These are phyloP conservation scores for Elsinoe ampelina DNA, from an alignment of 2,329 filamentous ascomycete genomes.

Conservation along the genomic window DNA sequence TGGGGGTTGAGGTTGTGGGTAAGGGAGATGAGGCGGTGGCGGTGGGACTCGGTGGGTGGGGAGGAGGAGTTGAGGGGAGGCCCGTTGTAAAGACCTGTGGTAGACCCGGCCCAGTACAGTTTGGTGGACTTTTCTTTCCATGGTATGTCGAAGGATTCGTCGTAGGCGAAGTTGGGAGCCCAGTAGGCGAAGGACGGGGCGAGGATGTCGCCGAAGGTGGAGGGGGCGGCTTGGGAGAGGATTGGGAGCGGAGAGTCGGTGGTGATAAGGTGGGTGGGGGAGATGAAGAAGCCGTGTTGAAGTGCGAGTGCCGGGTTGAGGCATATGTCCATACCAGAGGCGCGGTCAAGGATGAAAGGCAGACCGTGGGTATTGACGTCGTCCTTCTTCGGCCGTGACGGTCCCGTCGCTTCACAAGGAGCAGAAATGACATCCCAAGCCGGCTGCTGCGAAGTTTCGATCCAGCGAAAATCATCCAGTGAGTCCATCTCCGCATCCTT, in stretches of 20 bases:
- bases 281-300: constrained; percentile 39
- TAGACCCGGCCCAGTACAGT: constrained; percentile 51
- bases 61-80: constrained; percentile 17
- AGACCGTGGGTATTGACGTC: constrained; percentile 4
- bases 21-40: constrained; percentile 42
- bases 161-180: constrained; percentile 34
- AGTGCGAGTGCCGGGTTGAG: constrained; percentile 35
- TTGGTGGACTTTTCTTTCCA: constrained; percentile 44
- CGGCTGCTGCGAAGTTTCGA: background rate
- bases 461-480: background rate
- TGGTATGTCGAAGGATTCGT: constrained; percentile 31
- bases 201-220: constrained; percentile 41
- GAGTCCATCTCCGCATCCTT: background rate
- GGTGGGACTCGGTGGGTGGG: constrained; percentile 30
- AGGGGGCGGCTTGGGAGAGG: constrained; percentile 37
- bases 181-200: constrained; percentile 42
- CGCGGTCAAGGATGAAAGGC: background rate
- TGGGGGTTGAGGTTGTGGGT: constrained; percentile 22
- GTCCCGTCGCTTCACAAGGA: background rate
- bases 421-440: constrained; percentile 2
- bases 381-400: background rate
- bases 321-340: constrained; percentile 32
- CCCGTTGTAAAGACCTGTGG: constrained; percentile 36
- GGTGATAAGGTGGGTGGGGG: constrained; percentile 36
- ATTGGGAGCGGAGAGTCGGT: constrained; percentile 38